Conservation (phyloP, 768 basidiomycete genomes). For the Trametes sanguinea region DNA sequence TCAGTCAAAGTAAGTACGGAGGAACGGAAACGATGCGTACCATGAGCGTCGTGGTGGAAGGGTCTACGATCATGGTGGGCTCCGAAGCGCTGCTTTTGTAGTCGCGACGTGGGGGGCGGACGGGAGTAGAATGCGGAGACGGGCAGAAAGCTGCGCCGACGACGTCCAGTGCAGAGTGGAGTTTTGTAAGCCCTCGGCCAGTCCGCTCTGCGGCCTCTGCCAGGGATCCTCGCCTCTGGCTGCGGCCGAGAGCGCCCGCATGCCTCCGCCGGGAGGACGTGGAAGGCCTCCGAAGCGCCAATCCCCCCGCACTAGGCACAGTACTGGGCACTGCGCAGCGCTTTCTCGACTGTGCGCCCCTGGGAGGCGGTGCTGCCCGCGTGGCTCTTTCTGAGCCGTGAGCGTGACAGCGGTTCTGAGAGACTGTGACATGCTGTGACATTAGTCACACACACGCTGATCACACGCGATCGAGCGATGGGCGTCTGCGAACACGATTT, state of each 20-base stretch:
- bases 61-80: slow-evolving; percentile 24
- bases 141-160: neutral
- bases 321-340: no score
- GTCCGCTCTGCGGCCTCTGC: neutral
- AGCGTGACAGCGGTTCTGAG: neutral
- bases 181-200: slow-evolving; percentile 16
- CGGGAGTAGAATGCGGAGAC: slow-evolving; percentile 5
- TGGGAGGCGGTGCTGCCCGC: slow-evolving; percentile 4
- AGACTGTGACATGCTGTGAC: neutral
- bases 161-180: neutral
- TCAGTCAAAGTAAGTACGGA: neutral
- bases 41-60: slow-evolving; percentile 19
- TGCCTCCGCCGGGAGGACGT: neutral
- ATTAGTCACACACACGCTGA: neutral
- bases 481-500: slow-evolving; percentile 10
- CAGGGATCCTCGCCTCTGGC: neutral
- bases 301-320: neutral
- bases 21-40: slow-evolving; percentile 7
- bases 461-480: slow-evolving; percentile 14
- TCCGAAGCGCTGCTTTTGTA: slow-evolving; percentile 13
- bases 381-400: neutral
- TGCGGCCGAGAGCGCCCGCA: slow-evolving; percentile 1
- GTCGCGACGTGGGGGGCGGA: neutral
- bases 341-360: slow-evolving; percentile 9
- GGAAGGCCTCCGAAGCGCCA: neutral